A percentile compares a stretch with the other conserved stretches of the same genome.
phyloP scores from a whole-genome alignment of 2,329 filamentous ascomycete genomes.

The Epichloe gansuensis region DNA sequence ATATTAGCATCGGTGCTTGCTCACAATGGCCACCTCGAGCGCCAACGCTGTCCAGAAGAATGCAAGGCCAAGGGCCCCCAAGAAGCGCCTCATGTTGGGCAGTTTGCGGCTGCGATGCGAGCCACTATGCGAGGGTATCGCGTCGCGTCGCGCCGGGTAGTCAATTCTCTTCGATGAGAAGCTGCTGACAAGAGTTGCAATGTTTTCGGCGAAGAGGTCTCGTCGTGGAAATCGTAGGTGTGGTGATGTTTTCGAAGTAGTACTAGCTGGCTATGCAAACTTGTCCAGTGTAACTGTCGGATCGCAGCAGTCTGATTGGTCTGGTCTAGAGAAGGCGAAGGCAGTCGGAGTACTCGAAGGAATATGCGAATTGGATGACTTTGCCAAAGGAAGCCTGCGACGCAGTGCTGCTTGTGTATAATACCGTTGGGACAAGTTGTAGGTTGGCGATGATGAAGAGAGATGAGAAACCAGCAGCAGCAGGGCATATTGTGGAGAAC shows the following conservation, averaged over 20 bases:
- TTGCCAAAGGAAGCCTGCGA: not conserved
- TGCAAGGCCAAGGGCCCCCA: conserved; percentile 37
- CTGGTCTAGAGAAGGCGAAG: not conserved
- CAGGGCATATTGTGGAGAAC: too few relatives aligned
- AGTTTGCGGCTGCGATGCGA: conserved; percentile 3
- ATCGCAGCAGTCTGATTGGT: not conserved
- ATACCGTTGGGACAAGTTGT: too few relatives aligned
- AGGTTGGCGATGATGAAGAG: too few relatives aligned
- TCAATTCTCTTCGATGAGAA: not conserved
- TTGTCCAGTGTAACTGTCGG: not conserved
- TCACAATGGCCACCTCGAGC: conserved; percentile 40
- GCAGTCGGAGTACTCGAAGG: not conserved
- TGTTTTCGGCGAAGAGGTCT: not conserved
- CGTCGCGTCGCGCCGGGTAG: too few relatives aligned
- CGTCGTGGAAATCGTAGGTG: not conserved
- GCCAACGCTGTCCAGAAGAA: conserved; percentile 39
- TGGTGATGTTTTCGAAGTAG: not conserved
- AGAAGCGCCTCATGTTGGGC: conserved; percentile 40
- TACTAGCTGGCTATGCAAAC: not conserved
- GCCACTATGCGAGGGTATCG: not conserved
- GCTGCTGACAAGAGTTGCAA: not conserved
- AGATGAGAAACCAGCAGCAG: too few relatives aligned
- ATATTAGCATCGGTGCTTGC: not conserved
- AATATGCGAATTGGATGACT: not conserved
- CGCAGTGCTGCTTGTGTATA: too few relatives aligned